Evolutionary conservation across 2,329 filamentous ascomycete species (phyloP).

Genomic region (Trichoderma afroharzianum): DNA sequence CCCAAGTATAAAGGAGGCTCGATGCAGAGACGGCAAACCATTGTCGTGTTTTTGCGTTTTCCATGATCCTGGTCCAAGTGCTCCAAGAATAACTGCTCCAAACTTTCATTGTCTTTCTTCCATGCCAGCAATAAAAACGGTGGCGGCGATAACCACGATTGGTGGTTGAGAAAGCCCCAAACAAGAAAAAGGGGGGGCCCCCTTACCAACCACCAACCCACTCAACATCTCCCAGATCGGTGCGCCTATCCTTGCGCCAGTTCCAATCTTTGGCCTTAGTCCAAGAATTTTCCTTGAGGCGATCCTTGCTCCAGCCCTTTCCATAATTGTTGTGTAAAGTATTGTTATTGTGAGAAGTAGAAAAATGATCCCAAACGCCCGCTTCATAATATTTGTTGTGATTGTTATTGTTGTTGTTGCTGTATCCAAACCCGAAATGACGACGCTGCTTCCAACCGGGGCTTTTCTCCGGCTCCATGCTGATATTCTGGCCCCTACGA

Average conservation of each 20-base stretch:
- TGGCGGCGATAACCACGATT: slow-evolving; percentile 57
- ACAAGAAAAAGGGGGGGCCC: slow-evolving; percentile 30
- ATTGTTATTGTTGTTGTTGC: slow-evolving; percentile 41
- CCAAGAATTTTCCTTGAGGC: slow-evolving; percentile 52
- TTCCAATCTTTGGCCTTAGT: slow-evolving; percentile 58
- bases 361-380: slow-evolving; percentile 47
- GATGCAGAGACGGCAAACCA: slow-evolving; percentile 7
- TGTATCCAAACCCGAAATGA: slow-evolving; percentile 44
- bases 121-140: slow-evolving; percentile 10
- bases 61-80: not conserved
- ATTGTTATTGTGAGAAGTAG: slow-evolving; percentile 36
- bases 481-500: slow-evolving; percentile 62
- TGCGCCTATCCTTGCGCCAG: slow-evolving; percentile 59
- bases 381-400: slow-evolving; percentile 44
- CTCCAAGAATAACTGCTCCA: not conserved
- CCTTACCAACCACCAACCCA: slow-evolving; percentile 87
- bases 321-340: slow-evolving; percentile 25
- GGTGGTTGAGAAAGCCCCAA: slow-evolving; percentile 39
- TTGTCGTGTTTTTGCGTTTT: not conserved
- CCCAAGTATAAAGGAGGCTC: not conserved
- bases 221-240: slow-evolving; percentile 77
- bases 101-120: not conserved
- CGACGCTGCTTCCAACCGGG: slow-evolving; percentile 50
- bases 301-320: slow-evolving; percentile 41
- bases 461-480: slow-evolving; percentile 48